phyloP scores from a whole-genome alignment of 2,329 filamentous ascomycete genomes.

The Scorias spongiosa region DNA sequence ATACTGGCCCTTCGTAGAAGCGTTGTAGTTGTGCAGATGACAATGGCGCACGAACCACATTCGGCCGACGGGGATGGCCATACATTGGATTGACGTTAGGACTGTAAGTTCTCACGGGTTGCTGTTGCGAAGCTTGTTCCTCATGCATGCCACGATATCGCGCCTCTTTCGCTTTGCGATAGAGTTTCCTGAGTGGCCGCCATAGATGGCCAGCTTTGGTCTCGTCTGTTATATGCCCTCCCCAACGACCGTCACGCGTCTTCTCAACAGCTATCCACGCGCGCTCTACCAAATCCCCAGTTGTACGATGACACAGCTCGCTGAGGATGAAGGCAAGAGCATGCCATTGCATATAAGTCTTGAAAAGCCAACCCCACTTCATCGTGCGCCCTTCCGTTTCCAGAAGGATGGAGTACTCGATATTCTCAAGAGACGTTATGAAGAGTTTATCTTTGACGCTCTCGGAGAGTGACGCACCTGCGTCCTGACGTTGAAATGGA shows the following conservation, averaged over 20 bases:
- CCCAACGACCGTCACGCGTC: slow-evolving; percentile 28
- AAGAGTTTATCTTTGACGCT: slow-evolving; percentile 56
- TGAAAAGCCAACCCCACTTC: slow-evolving; percentile 52
- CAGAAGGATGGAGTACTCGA: slow-evolving; percentile 54
- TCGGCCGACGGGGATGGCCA: slow-evolving; percentile 13
- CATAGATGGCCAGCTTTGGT: slow-evolving; percentile 40
- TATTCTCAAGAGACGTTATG: slow-evolving; percentile 55
- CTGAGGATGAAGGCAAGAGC: slow-evolving; percentile 46
- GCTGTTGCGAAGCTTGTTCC: slow-evolving; percentile 12
- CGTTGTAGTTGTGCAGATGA: slow-evolving; percentile 19
- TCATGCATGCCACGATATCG: slow-evolving; percentile 35
- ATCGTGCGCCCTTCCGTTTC: slow-evolving; percentile 46
- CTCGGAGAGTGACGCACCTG: slow-evolving; percentile 40
- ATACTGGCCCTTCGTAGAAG: slow-evolving; percentile 17
- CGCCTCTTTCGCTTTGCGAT: slow-evolving; percentile 41
- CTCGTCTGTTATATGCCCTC: slow-evolving; percentile 15
- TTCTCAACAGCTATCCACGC: slow-evolving; percentile 44
- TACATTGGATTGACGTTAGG: slow-evolving; percentile 21
- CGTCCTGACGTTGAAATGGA: slow-evolving; percentile 48
- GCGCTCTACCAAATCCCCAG: slow-evolving; percentile 42
- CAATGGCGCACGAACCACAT: slow-evolving; percentile 17
- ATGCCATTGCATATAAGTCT: slow-evolving; percentile 51
- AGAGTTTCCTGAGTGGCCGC: slow-evolving; percentile 46
- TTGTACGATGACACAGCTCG: slow-evolving; percentile 42
- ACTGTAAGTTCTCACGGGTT: slow-evolving; percentile 15